Conservation (phyloP, 2,329 filamentous ascomycete genomes). For the Fusarium cyanostomum region DNA sequence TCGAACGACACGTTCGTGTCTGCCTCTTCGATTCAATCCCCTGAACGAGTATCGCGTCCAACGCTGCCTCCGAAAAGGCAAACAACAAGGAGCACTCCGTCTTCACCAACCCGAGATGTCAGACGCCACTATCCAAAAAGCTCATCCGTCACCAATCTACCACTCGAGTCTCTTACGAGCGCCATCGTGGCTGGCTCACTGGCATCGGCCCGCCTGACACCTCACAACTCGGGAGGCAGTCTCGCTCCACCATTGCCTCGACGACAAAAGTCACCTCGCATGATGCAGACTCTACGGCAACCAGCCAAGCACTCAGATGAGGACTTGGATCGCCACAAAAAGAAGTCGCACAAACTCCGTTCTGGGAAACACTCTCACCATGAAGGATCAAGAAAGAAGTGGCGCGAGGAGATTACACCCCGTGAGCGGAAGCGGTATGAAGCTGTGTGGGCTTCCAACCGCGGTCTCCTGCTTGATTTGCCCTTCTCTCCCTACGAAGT, state of each 20-base stretch:
- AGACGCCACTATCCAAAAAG: constrained; percentile 42
- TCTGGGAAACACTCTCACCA: constrained; percentile 74
- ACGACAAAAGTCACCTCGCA: constrained; percentile 59
- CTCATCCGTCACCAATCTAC: constrained; percentile 53
- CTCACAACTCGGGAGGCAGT: constrained; percentile 51
- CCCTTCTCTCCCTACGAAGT: constrained; percentile 30
- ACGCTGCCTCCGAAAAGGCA: constrained; percentile 23
- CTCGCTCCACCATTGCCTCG: constrained; percentile 51
- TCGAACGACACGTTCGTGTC: constrained; percentile 59
- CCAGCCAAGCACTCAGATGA: constrained; percentile 61
- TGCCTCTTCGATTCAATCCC: constrained; percentile 51
- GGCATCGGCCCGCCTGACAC: constrained; percentile 67
- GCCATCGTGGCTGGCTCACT: constrained; percentile 81
- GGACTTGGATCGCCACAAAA: constrained; percentile 62
- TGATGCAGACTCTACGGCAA: constrained; percentile 74
- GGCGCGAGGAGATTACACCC: constrained; percentile 78
- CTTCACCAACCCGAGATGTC: constrained; percentile 51
- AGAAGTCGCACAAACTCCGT: constrained; percentile 61
- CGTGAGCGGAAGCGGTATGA: constrained; percentile 83
- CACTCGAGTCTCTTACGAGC: constrained; percentile 72
- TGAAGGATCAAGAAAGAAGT: constrained; percentile 78
- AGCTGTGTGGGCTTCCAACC: constrained; percentile 85
- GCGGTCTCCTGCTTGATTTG: constrained; percentile 62
- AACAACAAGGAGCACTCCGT: constrained; percentile 42
- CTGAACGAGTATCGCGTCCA: constrained; percentile 42